Percentiles rank a stretch among this genome's conserved stretches.
phyloP scores from a whole-genome alignment of 2,329 filamentous ascomycete genomes.

The Pseudohalonectria lignicola region DNA sequence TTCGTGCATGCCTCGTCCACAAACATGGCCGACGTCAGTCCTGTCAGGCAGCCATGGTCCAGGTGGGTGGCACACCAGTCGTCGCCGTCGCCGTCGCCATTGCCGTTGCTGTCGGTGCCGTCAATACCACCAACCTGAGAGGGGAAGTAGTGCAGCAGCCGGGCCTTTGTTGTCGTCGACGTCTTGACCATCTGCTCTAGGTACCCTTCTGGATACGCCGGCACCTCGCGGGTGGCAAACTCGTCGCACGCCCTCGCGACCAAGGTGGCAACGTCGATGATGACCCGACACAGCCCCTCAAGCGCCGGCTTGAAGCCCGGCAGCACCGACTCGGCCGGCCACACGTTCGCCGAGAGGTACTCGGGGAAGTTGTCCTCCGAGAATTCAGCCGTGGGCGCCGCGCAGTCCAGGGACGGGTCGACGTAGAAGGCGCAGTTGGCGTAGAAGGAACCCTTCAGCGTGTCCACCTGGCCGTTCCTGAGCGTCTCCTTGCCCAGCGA shows the following conservation, averaged over 20 bases:
- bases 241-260: slow-evolving; percentile 85
- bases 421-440: slow-evolving; percentile 75
- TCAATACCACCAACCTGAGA: slow-evolving; percentile 26
- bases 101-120: neutral
- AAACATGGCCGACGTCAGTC: slow-evolving; percentile 92
- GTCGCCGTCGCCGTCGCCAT: slow-evolving; percentile 47
- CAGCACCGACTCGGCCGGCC: slow-evolving; percentile 60
- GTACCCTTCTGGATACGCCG: slow-evolving; percentile 65
- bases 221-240: slow-evolving; percentile 70
- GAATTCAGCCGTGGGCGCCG: slow-evolving; percentile 47
- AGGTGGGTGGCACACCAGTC: slow-evolving; percentile 91
- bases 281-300: slow-evolving; percentile 65
- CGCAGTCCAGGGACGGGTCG: slow-evolving; percentile 49
- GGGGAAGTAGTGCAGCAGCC: slow-evolving; percentile 89
- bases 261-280: slow-evolving; percentile 81
- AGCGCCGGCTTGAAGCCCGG: slow-evolving; percentile 67
- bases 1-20: slow-evolving; percentile 58
- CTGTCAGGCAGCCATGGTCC: slow-evolving; percentile 89
- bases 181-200: slow-evolving; percentile 78
- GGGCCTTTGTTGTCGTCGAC: slow-evolving; percentile 81
- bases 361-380: slow-evolving; percentile 61
- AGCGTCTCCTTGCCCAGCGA: slow-evolving; percentile 74
- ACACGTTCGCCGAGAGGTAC: slow-evolving; percentile 83
- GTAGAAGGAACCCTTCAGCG: slow-evolving; percentile 74
- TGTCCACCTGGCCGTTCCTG: slow-evolving; percentile 67